Base-by-base conservation (phyloP, 768 basidiomycete species). In the Trametes coccinea region DNA sequence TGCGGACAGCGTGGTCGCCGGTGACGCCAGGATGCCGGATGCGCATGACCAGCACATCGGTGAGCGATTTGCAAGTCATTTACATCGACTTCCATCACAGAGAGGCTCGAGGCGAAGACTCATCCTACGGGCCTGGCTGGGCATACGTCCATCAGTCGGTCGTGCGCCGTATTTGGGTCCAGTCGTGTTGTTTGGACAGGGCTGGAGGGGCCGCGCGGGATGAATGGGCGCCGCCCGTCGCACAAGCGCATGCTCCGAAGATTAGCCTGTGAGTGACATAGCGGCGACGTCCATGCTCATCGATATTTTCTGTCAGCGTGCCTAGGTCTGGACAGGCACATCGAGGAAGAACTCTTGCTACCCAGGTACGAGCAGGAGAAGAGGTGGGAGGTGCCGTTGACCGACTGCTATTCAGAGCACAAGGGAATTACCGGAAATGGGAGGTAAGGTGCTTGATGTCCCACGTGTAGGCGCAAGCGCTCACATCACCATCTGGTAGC, bases 401-500 rank as follows among this genome's bases (percentile, higher is more conserved):
- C 45, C 34, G 33, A 17, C 44, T 66, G 33, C 67, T 65, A 65
- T 62, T 55, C 62, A 29, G 56, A 53, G 71, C 52, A 72, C 71
- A 72, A 72, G 56, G 65, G 41, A 17, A 29, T 33, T 62, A 56
- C 64, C 69, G 49, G 30, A 52, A 59, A 55, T 48, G 63, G 67
- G 43, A 66, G 59, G 53, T 30, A 57, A 65, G 52, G 52, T 62
- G 61, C 47, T 56, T 50, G 46, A 45, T 41, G 29, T 55, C 53
- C 51, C 64, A 65, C 66, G 60, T 41, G 53, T 30, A 27, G 11
- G 53, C 53, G 41, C 59, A 66, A 43, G 59, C 55, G 45, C 60
- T 34, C 48, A 46, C 49, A 51, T 51, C 56, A 51, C 33, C 40
- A 51, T 51, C 49, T 51, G 48, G 39, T 29, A 41, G 47, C 37